phyloP scores from a whole-genome alignment of 1,139 yeast genomes.

The Arxiozyma telluris region DNA sequence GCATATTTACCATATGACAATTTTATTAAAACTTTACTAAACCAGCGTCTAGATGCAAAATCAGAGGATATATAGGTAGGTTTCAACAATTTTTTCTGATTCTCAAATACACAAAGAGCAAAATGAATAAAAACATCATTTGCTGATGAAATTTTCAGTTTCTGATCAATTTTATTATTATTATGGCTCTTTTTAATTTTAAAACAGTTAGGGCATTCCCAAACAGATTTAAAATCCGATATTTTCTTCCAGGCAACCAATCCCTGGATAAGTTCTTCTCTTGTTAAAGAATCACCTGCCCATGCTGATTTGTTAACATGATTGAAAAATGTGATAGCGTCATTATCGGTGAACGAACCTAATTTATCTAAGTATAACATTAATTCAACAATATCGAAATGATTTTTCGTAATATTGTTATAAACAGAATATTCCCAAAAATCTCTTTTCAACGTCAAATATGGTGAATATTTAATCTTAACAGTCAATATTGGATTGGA shows the following conservation, averaged over 20 bases:
- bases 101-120: slow-evolving; percentile 77
- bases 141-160: slow-evolving; percentile 23
- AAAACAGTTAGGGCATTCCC: slow-evolving; percentile 66
- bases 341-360: slow-evolving; percentile 47
- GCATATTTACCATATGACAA: slow-evolving; percentile 82
- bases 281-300: slow-evolving; percentile 30
- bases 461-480: slow-evolving; percentile 60
- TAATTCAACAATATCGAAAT: slow-evolving; percentile 25
- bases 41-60: slow-evolving; percentile 85
- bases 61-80: slow-evolving; percentile 71
- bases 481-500: slow-evolving; percentile 49
- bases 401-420: slow-evolving; percentile 14
- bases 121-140: slow-evolving; percentile 74
- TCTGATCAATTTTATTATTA: slow-evolving; percentile 35
- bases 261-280: slow-evolving; percentile 23
- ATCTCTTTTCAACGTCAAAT: slow-evolving; percentile 52
- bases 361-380: slow-evolving; percentile 23
- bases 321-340: slow-evolving; percentile 48
- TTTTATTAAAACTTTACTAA: slow-evolving; percentile 69
- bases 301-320: slow-evolving; percentile 24
- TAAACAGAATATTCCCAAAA: slow-evolving; percentile 59
- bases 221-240: slow-evolving; percentile 24
- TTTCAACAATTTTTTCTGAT: slow-evolving; percentile 55
- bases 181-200: slow-evolving; percentile 46
- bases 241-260: slow-evolving; percentile 46